phyloP scores from a whole-genome alignment of 2,329 filamentous ascomycete species.

The Aspergillus transmontanensis region DNA sequence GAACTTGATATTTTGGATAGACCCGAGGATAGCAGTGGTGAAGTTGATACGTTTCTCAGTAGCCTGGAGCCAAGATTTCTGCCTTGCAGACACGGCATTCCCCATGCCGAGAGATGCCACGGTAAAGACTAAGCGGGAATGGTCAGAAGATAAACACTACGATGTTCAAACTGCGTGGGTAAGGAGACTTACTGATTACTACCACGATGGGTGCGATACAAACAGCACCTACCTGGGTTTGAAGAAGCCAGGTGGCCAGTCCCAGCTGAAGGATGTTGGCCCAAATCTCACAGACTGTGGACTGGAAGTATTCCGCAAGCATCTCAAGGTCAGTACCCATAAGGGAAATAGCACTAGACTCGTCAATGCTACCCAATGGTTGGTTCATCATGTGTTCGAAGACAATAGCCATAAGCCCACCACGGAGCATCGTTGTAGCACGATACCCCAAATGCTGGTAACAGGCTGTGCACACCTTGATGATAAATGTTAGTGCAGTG shows the following conservation, averaged over 20 bases:
- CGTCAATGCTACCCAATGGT: conserved; percentile 21
- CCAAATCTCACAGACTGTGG: conserved; percentile 33
- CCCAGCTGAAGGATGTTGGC: conserved; percentile 39
- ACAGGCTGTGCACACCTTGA: conserved; percentile 15
- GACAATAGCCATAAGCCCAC: conserved; percentile 23
- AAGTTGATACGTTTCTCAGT: conserved; percentile 46
- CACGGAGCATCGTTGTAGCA: conserved; percentile 22
- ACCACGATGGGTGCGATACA: conserved; percentile 28
- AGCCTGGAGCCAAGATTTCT: conserved; percentile 45
- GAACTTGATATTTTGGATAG: conserved; percentile 47
- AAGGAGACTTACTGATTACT: conserved; percentile 26
- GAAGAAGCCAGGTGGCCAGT: conserved; percentile 36
- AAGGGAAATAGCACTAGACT: conserved; percentile 26
- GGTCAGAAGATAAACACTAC: not conserved
- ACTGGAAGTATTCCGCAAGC: conserved; percentile 25
- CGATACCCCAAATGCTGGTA: conserved; percentile 19
- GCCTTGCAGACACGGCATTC: conserved; percentile 23
- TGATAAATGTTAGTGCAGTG: not conserved
- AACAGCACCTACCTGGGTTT: conserved; percentile 34
- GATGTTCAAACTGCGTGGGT: not conserved
- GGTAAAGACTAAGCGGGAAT: conserved; percentile 1
- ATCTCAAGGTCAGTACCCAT: conserved; percentile 26
- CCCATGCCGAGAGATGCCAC: conserved; percentile 13
- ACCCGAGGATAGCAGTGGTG: conserved; percentile 42
- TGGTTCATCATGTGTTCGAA: conserved; percentile 23